Conservation (phyloP, 2,329 filamentous ascomycete genomes). For the Aspergillus aculeatus region DNA sequence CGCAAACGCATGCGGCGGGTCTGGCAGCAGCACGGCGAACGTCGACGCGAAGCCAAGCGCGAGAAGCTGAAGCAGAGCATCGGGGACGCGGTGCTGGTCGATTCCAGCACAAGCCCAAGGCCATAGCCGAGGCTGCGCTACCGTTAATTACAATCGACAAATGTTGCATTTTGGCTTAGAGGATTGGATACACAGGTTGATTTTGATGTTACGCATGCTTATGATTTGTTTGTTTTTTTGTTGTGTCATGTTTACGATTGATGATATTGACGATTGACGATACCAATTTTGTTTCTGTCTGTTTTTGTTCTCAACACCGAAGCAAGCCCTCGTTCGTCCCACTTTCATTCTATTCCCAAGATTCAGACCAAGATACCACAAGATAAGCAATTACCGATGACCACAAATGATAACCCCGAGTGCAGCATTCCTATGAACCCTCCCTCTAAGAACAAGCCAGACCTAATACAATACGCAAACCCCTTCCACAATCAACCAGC, state of each 20-base stretch:
- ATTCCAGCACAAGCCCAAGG: conserved; percentile 20
- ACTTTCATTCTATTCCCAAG: neutral
- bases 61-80: conserved; percentile 57
- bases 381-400: neutral
- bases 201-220: neutral
- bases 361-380: neutral
- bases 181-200: neutral
- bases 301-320: neutral
- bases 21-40: conserved; percentile 45
- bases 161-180: neutral
- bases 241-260: neutral
- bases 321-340: neutral
- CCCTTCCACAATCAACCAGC: no score
- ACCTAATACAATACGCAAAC: no score
- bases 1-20: conserved; percentile 48
- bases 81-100: conserved; percentile 20
- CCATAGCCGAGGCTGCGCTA: neutral
- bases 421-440: no score
- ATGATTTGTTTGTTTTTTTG: no score
- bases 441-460: no score
- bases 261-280: conserved; percentile 3
- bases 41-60: conserved; percentile 52
- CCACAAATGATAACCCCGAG: neutral
- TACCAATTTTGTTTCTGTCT: conserved; percentile 14
- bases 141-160: neutral